Base-by-base conservation (phyloP, 2,329 filamentous ascomycete genomes). In the Eutypella sp. region DNA sequence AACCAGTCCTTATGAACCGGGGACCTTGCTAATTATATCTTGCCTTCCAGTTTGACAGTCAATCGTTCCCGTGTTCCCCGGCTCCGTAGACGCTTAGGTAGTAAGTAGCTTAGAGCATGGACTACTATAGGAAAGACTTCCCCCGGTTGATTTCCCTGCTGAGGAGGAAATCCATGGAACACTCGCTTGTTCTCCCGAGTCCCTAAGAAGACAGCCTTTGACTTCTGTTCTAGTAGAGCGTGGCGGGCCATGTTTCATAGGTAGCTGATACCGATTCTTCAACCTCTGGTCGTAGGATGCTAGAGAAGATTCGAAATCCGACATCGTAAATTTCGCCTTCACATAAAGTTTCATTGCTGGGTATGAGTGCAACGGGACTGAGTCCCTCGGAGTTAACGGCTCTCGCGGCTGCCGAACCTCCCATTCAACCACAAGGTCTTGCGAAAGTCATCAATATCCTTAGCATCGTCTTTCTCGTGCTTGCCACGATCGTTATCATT, bases 351-450 rank as follows among this genome's bases (percentile, higher is more conserved):
- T 10, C n/a, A n/a, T 10, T n/a, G 20, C 13, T 16, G 16, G 16
- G 15, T 15, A 37, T 37, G 33, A 18, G 19, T 37, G 16, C 33
- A 9, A 37, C 33, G 13, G 16, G 8, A 18, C 33, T 11, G 8
- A 37, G 16, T 18, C 16, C 33, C 16, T 37, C 33, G 11, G 33
- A 37, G 33, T 10, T 37, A 10, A 18, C 15, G 3, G 33, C 33
- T 37, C 33, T 37, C n/a, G 33, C 33, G 16, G 16, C 16, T 10
- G 33, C 16, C 33, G 33, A 37, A 37, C 2, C 51, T 69, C 38
- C 38, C 13, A 40, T 40, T 18, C n/a, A 18, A 1, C 38, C 38
- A 5, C 16, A 20, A 8, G 20, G 38, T 11, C 2, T 40, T 11
- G 16, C 38, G 5, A 15, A 15, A 18, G 22, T 13, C 2, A 7